Percentiles rank a stretch among this genome's conserved stretches.
phyloP scores from a whole-genome alignment of 768 basidiomycete genomes.

The Exsudoporus frostii region DNA sequence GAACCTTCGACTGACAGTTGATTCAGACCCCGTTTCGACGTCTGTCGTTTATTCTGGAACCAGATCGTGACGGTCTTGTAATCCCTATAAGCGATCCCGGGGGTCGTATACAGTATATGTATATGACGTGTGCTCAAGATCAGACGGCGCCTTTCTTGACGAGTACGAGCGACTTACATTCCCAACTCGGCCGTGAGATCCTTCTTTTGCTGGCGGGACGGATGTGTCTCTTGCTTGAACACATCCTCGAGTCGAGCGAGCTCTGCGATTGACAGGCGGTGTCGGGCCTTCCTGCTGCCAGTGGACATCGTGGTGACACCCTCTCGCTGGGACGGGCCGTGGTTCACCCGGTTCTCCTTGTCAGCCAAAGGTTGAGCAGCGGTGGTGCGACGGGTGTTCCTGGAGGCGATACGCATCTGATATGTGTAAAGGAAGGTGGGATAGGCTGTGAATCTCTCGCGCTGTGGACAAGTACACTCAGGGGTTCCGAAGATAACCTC shows the following conservation, averaged over 20 bases:
- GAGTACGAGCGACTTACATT: conserved; percentile 21
- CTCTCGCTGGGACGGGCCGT: background rate
- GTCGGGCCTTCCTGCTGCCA: conserved; percentile 33
- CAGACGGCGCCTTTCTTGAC: background rate
- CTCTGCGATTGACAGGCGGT: conserved; percentile 35
- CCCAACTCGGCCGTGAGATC: conserved; percentile 26
- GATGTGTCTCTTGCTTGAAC: conserved; percentile 30
- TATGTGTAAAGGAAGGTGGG: conserved; percentile 15
- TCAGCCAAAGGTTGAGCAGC: conserved; percentile 1
- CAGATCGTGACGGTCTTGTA: conserved; percentile 60
- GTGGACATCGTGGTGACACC: background rate
- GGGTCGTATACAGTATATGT: too few relatives aligned
- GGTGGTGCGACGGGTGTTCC: conserved; percentile 27
- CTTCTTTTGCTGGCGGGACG: conserved; percentile 28
- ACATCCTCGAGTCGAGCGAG: conserved; percentile 26
- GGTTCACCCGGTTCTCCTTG: conserved; percentile 17
- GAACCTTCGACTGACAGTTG: conserved; percentile 2
- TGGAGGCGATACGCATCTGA: conserved; percentile 26
- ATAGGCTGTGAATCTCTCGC: conserved; percentile 21
- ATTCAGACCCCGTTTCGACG: conserved; percentile 28
- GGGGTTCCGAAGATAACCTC: background rate
- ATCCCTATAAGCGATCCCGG: conserved; percentile 31
- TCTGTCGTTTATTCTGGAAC: conserved; percentile 82
- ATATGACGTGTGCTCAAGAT: too few relatives aligned
- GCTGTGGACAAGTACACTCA: background rate